Conservation (phyloP, 352 stramenopile genomes). For the Globisporangium nodosum region DNA sequence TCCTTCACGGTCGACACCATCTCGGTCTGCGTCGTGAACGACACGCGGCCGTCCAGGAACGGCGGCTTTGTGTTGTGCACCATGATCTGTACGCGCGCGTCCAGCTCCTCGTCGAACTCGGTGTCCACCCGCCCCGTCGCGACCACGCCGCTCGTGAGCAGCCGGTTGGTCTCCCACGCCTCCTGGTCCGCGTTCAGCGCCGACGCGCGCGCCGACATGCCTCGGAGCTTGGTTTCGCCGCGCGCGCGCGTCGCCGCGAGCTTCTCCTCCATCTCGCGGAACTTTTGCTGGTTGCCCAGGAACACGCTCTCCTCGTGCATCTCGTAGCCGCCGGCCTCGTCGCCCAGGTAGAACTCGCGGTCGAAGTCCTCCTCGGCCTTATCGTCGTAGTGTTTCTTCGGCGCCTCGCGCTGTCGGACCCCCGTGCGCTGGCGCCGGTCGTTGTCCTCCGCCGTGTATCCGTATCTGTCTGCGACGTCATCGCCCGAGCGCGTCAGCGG, state of each 20-base stretch:
- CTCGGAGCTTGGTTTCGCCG: conserved; percentile 85
- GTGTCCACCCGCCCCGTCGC: conserved; percentile 61
- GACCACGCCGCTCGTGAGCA: conserved; percentile 94
- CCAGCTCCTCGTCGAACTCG: conserved; percentile 92
- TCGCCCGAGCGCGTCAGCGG: conserved; percentile 19
- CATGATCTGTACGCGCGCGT: conserved; percentile 93
- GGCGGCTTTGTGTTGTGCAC: conserved; percentile 98
- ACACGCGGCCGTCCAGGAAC: conserved; percentile 93
- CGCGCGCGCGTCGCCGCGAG: conserved; percentile 73
- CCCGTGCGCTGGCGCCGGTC: conserved; percentile 5
- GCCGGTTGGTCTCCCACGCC: conserved; percentile 97
- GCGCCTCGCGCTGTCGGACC: conserved; percentile 20
- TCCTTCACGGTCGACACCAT: conserved; percentile 96
- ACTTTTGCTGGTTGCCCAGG: conserved; percentile 89
- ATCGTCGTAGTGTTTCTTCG: conserved; percentile 80
- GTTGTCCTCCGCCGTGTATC: conserved; percentile 10
- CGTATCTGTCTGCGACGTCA: conserved; percentile 8
- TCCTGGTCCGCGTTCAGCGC: conserved; percentile 96
- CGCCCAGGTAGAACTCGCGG: conserved; percentile 93
- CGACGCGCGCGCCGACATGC: conserved; percentile 88
- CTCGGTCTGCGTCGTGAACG: conserved; percentile 94
- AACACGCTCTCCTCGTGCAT: conserved; percentile 79
- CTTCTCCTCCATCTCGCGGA: conserved; percentile 86
- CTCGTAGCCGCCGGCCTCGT: conserved; percentile 73
- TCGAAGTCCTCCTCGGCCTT: conserved; percentile 91